These are phyloP conservation scores for Yarrowia bubula DNA, from an alignment of 805 yeast genomes.

Conservation along the genomic window DNA sequence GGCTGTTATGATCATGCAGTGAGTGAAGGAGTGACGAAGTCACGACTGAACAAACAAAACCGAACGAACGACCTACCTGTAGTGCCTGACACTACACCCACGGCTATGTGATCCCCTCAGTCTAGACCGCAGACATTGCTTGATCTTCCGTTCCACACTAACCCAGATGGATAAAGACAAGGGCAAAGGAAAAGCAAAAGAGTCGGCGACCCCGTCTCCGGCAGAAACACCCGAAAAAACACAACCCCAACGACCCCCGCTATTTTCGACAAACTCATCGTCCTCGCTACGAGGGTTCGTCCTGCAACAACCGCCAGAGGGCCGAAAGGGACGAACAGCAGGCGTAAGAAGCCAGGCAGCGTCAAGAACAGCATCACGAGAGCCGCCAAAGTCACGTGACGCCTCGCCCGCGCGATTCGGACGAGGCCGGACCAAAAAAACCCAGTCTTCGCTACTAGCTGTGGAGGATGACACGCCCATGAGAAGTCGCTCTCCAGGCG, in stretches of 20 bases:
- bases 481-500: conserved; percentile 4
- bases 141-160: background rate
- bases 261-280: conserved; percentile 10
- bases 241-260: background rate
- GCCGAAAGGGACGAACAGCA: conserved; percentile 2
- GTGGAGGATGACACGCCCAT: background rate
- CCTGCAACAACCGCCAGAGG: conserved; percentile 13
- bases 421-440: background rate
- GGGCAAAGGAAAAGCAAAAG: conserved; percentile 3
- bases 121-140: background rate
- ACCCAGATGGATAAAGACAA: conserved; percentile 17
- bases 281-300: conserved; percentile 9
- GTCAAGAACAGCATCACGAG: background rate
- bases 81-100: too few relatives aligned
- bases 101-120: background rate
- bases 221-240: conserved; percentile 1
- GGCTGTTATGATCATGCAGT: too few relatives aligned
- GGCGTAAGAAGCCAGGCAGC: conserved; percentile 5
- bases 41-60: too few relatives aligned
- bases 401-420: conserved; percentile 1
- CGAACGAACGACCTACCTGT: too few relatives aligned
- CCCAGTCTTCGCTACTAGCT: background rate
- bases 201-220: background rate
- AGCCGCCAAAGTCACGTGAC: conserved; percentile 13
- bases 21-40: too few relatives aligned